Percentiles rank a stretch among this genome's conserved stretches.
Evolutionary conservation across 2,329 filamentous ascomycete genomes (phyloP).

Genomic region (Cucurbitaria berberidis): DNA sequence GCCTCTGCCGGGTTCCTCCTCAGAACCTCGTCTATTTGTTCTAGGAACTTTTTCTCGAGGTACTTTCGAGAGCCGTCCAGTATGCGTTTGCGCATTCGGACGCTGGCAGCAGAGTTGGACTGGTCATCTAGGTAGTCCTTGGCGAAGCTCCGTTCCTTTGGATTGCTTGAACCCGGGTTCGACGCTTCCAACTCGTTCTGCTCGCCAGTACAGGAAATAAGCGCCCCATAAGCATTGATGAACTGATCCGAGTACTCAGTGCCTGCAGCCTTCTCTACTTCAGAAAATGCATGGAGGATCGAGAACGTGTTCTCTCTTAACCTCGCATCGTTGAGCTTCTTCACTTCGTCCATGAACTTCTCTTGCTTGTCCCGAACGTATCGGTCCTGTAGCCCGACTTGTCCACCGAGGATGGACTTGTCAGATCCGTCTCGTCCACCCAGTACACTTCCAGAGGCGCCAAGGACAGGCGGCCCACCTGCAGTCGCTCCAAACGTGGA

Average conservation of each 20-base stretch:
- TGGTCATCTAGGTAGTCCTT: constrained; percentile 78
- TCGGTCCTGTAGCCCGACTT: constrained; percentile 70
- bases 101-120: constrained; percentile 66
- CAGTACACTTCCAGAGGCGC: constrained; percentile 67
- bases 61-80: constrained; percentile 79
- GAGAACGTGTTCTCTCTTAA: constrained; percentile 71
- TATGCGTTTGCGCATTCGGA: constrained; percentile 77
- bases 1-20: constrained; percentile 86
- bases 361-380: constrained; percentile 83
- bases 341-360: constrained; percentile 79
- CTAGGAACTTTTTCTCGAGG: constrained; percentile 81
- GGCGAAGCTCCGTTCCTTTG: constrained; percentile 78
- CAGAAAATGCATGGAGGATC: constrained; percentile 75
- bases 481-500: constrained; percentile 66
- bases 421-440: constrained; percentile 70
- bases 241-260: constrained; percentile 77
- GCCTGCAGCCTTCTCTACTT: constrained; percentile 72
- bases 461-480: constrained; percentile 83
- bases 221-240: constrained; percentile 80
- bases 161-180: constrained; percentile 64
- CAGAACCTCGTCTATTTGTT: constrained; percentile 77
- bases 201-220: constrained; percentile 81
- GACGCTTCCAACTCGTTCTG: constrained; percentile 58
- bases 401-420: constrained; percentile 56
- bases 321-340: constrained; percentile 76